Percentiles rank a stretch among this genome's conserved stretches.
Conservation (phyloP, 257 asterid species). For the Asclepias syriaca region DNA sequence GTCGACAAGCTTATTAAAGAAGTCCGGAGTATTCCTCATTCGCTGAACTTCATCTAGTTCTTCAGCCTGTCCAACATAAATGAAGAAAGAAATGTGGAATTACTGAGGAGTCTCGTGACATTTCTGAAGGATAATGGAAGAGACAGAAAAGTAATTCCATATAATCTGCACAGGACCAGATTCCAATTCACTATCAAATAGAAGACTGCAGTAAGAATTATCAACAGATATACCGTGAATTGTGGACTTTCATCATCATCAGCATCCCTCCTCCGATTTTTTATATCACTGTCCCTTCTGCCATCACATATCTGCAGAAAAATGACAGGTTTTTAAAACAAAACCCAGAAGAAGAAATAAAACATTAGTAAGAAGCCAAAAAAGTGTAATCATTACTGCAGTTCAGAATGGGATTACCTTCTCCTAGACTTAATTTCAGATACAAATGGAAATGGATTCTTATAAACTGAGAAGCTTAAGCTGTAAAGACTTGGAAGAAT, state of each 20-base stretch:
- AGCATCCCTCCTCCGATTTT: conserved; percentile 59
- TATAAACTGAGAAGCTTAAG: background rate
- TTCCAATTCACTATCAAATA: background rate
- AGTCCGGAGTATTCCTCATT: conserved; percentile 79
- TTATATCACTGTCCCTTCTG: conserved; percentile 60
- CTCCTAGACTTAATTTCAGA: background rate
- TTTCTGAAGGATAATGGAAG: background rate
- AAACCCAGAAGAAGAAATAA: background rate
- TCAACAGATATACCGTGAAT: conserved; percentile 49
- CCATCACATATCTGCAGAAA: conserved; percentile 74
- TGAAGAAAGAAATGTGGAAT: conserved; percentile 12
- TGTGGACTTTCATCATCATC: conserved; percentile 70
- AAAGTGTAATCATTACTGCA: background rate
- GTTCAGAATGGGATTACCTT: background rate
- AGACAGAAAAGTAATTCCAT: background rate
- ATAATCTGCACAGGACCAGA: background rate
- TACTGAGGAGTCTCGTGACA: background rate
- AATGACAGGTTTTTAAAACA: background rate
- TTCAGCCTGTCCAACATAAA: conserved; percentile 48
- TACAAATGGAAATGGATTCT: background rate
- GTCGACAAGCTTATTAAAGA: conserved; percentile 89
- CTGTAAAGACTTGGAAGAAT: background rate
- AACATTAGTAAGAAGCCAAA: background rate
- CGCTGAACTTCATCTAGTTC: conserved; percentile 60
- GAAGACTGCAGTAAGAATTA: background rate